Base-by-base conservation (phyloP, 148 eudicot genomes). In the Pouteria glomerata region DNA sequence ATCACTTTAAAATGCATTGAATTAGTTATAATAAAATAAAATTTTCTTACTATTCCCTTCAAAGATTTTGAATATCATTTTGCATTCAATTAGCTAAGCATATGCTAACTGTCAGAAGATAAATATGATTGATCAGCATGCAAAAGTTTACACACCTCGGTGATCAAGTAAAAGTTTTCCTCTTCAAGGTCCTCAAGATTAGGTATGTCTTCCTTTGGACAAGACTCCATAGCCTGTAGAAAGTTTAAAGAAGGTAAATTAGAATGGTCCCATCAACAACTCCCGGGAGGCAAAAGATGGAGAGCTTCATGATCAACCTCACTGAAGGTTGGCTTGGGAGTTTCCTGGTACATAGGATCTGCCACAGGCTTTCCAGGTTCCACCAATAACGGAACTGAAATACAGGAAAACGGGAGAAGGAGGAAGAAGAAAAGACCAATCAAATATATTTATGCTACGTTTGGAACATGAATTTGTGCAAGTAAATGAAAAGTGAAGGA, bases 141-240 rank as follows among this genome's bases (percentile, higher is more conserved):
- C 45, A 23, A 3, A n/a, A 30, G 15, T 67, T 56, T 7, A 57
- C 73, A 50, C 75, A 95, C 99, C 96, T 95, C 99, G 11, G 97
- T 92, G 53, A 78, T 79, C 81, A 95, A 77, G 85, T 89, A 92
- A 29, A 95, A 76, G 69, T 92, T 95, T 77, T 95, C 97, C 81
- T 91, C 99, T 56, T 82, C 77, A 42, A 95, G 73, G 56, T 90
- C 90, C 77, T 88, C 79, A 45, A 86, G 82, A 75, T 91, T 88
- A 21, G 87, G 81, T 42, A 91, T 83, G 58, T 85, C 84, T 59
- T 73, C 86, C 81, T 88, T 95, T 26, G 96, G 97, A 83, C 96
- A 90, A 53, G 97, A 86, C 39, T 85, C 89, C 99, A 95, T 95
- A 16, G 89, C 97, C 99, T 95, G 75, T 50, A 30, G 48, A 63